Conservation (phyloP, 257 asterid species). For the Galeopsis tetrahit region DNA sequence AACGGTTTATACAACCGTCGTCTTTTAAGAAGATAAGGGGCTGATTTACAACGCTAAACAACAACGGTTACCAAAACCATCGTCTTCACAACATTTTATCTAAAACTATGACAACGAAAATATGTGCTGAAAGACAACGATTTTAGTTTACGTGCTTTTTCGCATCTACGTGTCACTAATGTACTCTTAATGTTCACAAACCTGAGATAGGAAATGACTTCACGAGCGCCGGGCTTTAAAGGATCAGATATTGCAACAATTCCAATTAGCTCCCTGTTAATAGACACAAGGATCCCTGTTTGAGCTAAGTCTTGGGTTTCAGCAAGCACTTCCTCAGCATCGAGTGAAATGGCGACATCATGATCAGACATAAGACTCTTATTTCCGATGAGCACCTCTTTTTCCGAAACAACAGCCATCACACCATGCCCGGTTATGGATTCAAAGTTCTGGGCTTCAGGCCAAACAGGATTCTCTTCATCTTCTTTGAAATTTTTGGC, state of each 20-base stretch:
- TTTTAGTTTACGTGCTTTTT: too few species aligned
- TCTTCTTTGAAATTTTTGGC: slow-evolving; percentile 58
- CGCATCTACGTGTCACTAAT: slow-evolving; percentile 45
- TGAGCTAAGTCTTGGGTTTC: slow-evolving; percentile 73
- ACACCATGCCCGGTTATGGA: slow-evolving; percentile 88
- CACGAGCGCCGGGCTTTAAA: slow-evolving; percentile 69
- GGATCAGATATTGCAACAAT: slow-evolving; percentile 75
- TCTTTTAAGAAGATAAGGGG: too few species aligned
- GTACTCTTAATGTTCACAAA: slow-evolving; percentile 67
- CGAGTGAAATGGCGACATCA: slow-evolving; percentile 48
- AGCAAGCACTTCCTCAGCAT: slow-evolving; percentile 69
- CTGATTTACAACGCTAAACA: too few species aligned
- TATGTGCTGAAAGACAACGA: too few species aligned
- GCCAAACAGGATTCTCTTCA: slow-evolving; percentile 56
- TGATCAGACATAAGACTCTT: slow-evolving; percentile 60
- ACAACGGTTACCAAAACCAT: too few species aligned
- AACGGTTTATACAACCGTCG: too few species aligned
- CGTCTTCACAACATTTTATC: too few species aligned
- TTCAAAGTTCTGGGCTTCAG: slow-evolving; percentile 64
- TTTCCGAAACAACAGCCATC: slow-evolving; percentile 68
- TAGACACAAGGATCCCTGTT: slow-evolving; percentile 73
- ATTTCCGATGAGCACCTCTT: slow-evolving; percentile 76
- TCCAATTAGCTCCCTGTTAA: slow-evolving; percentile 62
- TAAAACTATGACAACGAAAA: too few species aligned
- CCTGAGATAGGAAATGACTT: slow-evolving; percentile 63